Evolutionary conservation across 2,329 filamentous ascomycete genomes (phyloP), one percentile per base, ranked within the genome.

Genomic region (Colletotrichum camelliae): DNA sequence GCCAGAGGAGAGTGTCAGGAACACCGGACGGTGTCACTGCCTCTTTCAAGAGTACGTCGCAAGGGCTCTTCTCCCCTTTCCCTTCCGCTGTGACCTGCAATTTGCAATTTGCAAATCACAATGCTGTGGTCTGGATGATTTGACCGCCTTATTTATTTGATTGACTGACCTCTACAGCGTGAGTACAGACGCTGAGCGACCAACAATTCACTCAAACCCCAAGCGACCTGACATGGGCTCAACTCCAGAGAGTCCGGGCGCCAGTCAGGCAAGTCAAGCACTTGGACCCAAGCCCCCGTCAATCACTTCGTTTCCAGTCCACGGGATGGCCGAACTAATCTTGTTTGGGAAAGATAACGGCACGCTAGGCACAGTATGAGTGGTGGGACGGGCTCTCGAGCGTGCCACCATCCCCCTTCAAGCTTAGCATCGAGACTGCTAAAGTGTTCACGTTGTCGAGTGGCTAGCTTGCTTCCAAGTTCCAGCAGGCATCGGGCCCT

Each of bases 281-380:
- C 70, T 35, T 65, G 68, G 65, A 66, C 70, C 27, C 70, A 57
- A 43, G n/a, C 16, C 60, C 52, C 37, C 43, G 55, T 67, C 70
- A 68, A 58, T 73, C 33, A 60, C 57, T 37, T 76, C 64, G 58
- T 58, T 75, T 74, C 65, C 74, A 65, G 33, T 48, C n/a, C 18
- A 33, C 35, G 58, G 29, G 35, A 55, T 67, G 24, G 18, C 37
- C 60, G 15, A 24, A 12, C 48, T 69, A 74, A 15, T 73, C 70
- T 33, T 4, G 5, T 64, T 74, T 39, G 27, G 58, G 58, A 3
- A 52, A 24, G 13, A 31, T 37, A 31, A 27, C 58, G 64, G 64
- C 9, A 21, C 27, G 18, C 55, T 29, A 67, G 43, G 18, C 21
- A 24, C 33, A 39, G 13, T 67, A 21, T 64, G 69, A 75, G 39